Evolutionary conservation across 176 grass and related monocot genomes (phyloP).

Genomic region (Aegilops bicornis): DNA sequence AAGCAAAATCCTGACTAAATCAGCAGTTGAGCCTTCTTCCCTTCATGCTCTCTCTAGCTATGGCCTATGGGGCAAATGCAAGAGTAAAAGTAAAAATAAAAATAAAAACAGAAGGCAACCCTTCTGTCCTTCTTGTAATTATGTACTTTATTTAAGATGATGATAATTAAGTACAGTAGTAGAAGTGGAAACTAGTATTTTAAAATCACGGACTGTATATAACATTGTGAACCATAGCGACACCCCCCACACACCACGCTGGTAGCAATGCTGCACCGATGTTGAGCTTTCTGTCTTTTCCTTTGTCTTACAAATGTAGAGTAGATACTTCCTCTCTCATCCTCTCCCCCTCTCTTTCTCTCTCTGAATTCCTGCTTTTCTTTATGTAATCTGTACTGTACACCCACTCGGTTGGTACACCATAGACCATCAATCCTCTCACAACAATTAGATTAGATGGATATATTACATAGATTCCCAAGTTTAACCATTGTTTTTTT

Average conservation of each 20-base stretch:
- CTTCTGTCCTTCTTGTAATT: not conserved
- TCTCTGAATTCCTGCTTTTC: constrained; percentile 10
- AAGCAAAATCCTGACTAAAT: not conserved
- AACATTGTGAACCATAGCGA: not conserved
- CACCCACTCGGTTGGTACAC: constrained; percentile 40
- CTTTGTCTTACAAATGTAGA: constrained; percentile 46
- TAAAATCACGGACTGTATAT: not conserved
- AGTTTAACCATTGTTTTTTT: not conserved
- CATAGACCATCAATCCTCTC: not conserved
- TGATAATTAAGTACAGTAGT: not conserved
- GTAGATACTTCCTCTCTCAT: constrained; percentile 11
- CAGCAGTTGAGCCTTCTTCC: not conserved
- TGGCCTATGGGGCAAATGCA: not conserved
- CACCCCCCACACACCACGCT: constrained; percentile 13
- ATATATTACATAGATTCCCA: constrained; percentile 4
- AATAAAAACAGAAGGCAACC: not conserved
- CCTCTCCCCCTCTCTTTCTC: not conserved
- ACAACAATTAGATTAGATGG: not conserved
- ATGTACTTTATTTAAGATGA: not conserved
- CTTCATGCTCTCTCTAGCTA: not conserved
- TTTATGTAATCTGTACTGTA: constrained; percentile 27
- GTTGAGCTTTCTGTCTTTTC: constrained; percentile 63
- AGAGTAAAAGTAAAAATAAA: not conserved
- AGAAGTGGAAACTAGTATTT: not conserved
- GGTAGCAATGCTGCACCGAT: constrained; percentile 46